phyloP scores from a whole-genome alignment of 192 early-diverging fungal species.

The Podila horticola region DNA sequence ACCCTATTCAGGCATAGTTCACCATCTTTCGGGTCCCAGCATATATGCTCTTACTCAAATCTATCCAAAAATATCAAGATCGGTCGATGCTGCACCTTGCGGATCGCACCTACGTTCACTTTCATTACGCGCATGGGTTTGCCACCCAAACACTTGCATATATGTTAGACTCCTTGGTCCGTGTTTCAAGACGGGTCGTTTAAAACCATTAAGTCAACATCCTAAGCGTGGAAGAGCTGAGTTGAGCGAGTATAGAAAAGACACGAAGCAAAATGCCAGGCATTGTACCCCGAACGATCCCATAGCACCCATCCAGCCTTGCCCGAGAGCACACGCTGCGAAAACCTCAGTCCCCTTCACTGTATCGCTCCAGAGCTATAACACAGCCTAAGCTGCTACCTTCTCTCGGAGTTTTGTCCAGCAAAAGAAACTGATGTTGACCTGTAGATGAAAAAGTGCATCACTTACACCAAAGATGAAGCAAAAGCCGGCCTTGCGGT shows the following conservation, averaged over 20 bases:
- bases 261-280: slow-evolving; percentile 44
- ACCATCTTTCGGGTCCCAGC: slow-evolving; percentile 86
- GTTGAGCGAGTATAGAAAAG: slow-evolving; percentile 37
- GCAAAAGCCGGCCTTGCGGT: slow-evolving; percentile 42
- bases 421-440: slow-evolving; percentile 66
- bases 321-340: slow-evolving; percentile 56
- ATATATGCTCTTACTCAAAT: slow-evolving; percentile 73
- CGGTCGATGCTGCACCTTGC: slow-evolving; percentile 65
- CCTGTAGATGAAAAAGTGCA: slow-evolving; percentile 63
- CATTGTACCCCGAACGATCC: slow-evolving; percentile 46
- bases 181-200: slow-evolving; percentile 85
- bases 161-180: slow-evolving; percentile 87
- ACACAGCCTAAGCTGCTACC: slow-evolving; percentile 61
- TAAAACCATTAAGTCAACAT: slow-evolving; percentile 72
- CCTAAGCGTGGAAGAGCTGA: slow-evolving; percentile 56
- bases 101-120: slow-evolving; percentile 55
- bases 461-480: slow-evolving; percentile 35
- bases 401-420: slow-evolving; percentile 65
- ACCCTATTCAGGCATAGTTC: slow-evolving; percentile 86
- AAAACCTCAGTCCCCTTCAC: slow-evolving; percentile 66
- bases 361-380: slow-evolving; percentile 64
- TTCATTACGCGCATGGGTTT: slow-evolving; percentile 69
- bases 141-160: slow-evolving; percentile 76
- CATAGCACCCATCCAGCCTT: slow-evolving; percentile 48
- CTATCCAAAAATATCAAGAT: slow-evolving; percentile 58